Conservation (phyloP, 768 basidiomycete species). For the Russula foetens region DNA sequence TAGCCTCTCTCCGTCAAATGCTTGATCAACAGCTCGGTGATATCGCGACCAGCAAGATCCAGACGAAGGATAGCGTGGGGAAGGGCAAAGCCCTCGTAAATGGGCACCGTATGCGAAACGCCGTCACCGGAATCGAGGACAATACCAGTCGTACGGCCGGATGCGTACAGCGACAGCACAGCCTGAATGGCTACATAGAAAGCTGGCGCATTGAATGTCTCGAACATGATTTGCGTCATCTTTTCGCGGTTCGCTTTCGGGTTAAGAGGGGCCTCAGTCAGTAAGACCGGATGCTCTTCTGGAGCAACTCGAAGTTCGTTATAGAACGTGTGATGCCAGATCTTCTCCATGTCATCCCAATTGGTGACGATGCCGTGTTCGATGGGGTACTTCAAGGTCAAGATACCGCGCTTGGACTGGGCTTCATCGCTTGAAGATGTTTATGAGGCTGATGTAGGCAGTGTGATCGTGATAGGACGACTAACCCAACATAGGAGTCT, state of each 20-base stretch:
- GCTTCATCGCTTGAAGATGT: slow-evolving; percentile 62
- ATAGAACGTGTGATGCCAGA: slow-evolving; percentile 97
- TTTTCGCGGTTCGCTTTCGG: slow-evolving; percentile 67
- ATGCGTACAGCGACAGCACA: slow-evolving; percentile 70
- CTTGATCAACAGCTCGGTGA: slow-evolving; percentile 53
- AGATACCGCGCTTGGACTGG: slow-evolving; percentile 90
- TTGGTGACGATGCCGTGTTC: slow-evolving; percentile 94
- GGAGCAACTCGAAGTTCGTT: slow-evolving; percentile 72
- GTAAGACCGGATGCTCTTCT: slow-evolving; percentile 64
- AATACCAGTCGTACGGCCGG: slow-evolving; percentile 86
- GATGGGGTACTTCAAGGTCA: slow-evolving; percentile 88
- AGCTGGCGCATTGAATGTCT: slow-evolving; percentile 67
- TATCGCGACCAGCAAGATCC: slow-evolving; percentile 80
- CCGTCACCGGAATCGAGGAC: slow-evolving; percentile 95
- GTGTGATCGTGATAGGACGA: background rate
- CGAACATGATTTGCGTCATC: slow-evolving; percentile 76
- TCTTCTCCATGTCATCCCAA: slow-evolving; percentile 99
- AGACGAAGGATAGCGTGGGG: slow-evolving; percentile 91
- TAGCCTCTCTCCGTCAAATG: slow-evolving; percentile 87
- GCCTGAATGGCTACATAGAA: slow-evolving; percentile 72
- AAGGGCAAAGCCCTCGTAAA: slow-evolving; percentile 90
- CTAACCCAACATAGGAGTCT: slow-evolving; percentile 90
- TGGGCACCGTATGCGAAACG: slow-evolving; percentile 92
- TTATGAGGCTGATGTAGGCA: background rate
- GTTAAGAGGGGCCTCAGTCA: slow-evolving; percentile 67